These are phyloP conservation scores for Leccinum rimulosum DNA, from an alignment of 768 basidiomycete species.

Conservation along the genomic window DNA sequence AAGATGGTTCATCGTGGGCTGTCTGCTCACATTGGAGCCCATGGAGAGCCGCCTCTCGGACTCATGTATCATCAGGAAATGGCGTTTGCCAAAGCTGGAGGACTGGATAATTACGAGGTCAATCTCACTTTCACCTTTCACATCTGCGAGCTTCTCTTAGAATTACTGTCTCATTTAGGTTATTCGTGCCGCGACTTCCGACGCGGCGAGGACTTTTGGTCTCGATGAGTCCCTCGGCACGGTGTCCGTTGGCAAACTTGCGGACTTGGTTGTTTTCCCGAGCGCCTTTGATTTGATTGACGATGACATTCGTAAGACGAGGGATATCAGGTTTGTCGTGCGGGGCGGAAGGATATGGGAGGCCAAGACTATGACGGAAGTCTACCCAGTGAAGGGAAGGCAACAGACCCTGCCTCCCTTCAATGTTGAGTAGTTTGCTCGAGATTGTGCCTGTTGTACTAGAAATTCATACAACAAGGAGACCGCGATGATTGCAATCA, in stretches of 20 bases:
- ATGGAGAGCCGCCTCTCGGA: conserved; percentile 70
- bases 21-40: conserved; percentile 65
- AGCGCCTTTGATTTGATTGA: conserved; percentile 55
- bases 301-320: conserved; percentile 48
- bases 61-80: conserved; percentile 79
- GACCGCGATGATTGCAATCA: not conserved
- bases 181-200: conserved; percentile 64
- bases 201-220: conserved; percentile 64
- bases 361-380: conserved; percentile 62
- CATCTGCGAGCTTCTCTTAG: not conserved
- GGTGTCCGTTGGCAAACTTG: conserved; percentile 62
- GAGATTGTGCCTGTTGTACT: not conserved
- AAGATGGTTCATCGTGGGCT: conserved; percentile 67
- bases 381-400: conserved; percentile 67
- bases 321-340: conserved; percentile 53
- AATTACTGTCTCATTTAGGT: conserved; percentile 38
- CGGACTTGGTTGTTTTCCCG: conserved; percentile 68
- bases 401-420: conserved; percentile 55
- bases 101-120: conserved; percentile 70
- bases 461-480: not conserved
- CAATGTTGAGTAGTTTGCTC: conserved; percentile 42
- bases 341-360: conserved; percentile 72
- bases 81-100: conserved; percentile 60
- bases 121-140: not conserved
- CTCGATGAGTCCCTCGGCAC: conserved; percentile 61